Evolutionary conservation across 148 eudicot genomes (phyloP).

Genomic region (Rhododendron simsii): DNA sequence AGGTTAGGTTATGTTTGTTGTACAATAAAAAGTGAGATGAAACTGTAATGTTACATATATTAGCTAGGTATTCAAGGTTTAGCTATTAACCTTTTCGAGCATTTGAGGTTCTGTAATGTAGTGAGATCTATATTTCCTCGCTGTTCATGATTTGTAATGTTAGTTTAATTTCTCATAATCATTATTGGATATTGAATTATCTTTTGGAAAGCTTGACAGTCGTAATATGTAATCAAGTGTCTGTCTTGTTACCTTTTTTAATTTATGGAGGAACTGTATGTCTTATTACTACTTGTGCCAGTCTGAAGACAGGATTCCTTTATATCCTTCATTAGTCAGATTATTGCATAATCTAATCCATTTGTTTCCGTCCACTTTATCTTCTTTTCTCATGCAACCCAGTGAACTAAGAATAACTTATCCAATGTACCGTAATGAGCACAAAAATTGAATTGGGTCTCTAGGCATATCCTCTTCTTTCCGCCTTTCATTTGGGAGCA

Average conservation of each 20-base stretch:
- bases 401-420: not conserved
- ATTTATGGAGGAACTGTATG: too few relatives aligned
- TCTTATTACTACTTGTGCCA: not conserved
- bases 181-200: not conserved
- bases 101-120: not conserved
- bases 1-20: not conserved
- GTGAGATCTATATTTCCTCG: not conserved
- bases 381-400: not conserved
- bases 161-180: not conserved
- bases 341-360: not conserved
- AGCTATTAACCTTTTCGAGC: not conserved
- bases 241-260: not conserved
- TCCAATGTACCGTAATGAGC: too few relatives aligned
- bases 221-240: not conserved
- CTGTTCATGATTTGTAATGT: not conserved
- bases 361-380: not conserved
- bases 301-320: not conserved
- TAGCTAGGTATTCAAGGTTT: not conserved
- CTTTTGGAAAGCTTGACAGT: conserved; percentile 1
- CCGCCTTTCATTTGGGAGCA: not conserved
- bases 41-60: not conserved
- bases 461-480: not conserved
- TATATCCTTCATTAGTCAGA: not conserved
- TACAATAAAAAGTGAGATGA: conserved; percentile 5
- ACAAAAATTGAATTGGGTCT: not conserved